Base-by-base conservation (phyloP, 768 basidiomycete genomes). In the Baorangia bicolor region DNA sequence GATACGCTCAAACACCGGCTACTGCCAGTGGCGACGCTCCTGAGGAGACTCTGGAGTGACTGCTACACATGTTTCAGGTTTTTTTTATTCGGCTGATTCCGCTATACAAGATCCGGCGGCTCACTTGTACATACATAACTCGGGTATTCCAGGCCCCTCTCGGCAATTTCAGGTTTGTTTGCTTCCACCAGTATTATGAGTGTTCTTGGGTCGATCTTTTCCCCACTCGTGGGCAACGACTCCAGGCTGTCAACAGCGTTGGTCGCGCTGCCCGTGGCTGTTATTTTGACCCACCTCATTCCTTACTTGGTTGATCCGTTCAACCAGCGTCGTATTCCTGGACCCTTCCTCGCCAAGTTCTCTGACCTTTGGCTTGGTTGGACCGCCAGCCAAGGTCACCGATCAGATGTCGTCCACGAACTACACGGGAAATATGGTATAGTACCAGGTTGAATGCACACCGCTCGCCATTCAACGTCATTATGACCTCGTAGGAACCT, bases 391-490 rank as follows among this genome's bases (percentile, higher is more conserved):
- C 71, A 77, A n/a, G 91, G 92, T 2, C 86, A 89, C 59, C 83
- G 92, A 42, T 90, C 85, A 10, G 86, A 91, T 62, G 70, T 78
- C 13, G 84, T 95, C 4, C 90, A 95, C 64, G 66, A 81, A 49
- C 71, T 88, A 64, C 92, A 95, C 66, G 66, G 78, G 67, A 85
- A 83, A 75, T 81, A 92, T 55, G 92, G 92, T 87, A 64, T 49
- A 78, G 62, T 30, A 55, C 14, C 18, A 3, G 1, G 37, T 31
- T 16, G 20, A 18, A n/a, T 14, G 1, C 20, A 21, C 20, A 3
- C 18, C 27, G 1, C 43, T 10, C 33, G 0, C 11, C 31, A 12
- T 28, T 49, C 12, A 51, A n/a, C 2, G 14, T 40, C 9, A 2
- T 20, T 20, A 6, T 31, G n/a, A 42, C 18, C 30, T 27, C 37